phyloP scores from a whole-genome alignment of 1,284 basidiomycete species.

The Moniliophthora roreri region DNA sequence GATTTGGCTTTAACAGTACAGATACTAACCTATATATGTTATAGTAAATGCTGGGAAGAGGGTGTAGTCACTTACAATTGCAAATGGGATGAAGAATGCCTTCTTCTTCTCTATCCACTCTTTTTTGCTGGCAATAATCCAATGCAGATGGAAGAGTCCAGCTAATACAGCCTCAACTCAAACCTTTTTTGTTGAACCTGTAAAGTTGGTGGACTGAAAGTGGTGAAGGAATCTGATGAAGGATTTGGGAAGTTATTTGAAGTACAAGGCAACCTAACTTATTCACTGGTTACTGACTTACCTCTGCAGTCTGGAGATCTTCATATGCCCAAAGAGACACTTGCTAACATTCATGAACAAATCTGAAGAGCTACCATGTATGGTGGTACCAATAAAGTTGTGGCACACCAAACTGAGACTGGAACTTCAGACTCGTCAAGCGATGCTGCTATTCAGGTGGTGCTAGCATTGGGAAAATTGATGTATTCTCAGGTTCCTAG shows the following conservation, averaged over 20 bases:
- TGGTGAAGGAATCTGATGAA: slow-evolving; percentile 20
- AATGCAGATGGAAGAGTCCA: slow-evolving; percentile 23
- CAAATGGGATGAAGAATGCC: neutral
- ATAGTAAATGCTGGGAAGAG: neutral
- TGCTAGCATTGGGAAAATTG: too few species aligned
- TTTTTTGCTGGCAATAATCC: slow-evolving; percentile 30
- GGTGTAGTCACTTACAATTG: neutral
- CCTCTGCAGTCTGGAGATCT: slow-evolving; percentile 19
- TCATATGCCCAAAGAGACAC: too few species aligned
- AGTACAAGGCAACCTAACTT: neutral
- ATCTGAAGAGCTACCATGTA: too few species aligned
- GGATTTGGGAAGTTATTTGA: slow-evolving; percentile 13
- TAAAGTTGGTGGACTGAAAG: slow-evolving; percentile 20
- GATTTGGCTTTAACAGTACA: too few species aligned
- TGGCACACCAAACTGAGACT: too few species aligned
- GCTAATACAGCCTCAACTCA: slow-evolving; percentile 22
- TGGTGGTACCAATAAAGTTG: too few species aligned
- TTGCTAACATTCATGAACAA: too few species aligned
- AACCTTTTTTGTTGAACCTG: slow-evolving; percentile 25
- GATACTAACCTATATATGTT: neutral
- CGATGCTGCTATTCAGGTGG: too few species aligned
- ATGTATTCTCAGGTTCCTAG: too few species aligned
- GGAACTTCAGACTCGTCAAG: too few species aligned
- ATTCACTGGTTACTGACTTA: neutral
- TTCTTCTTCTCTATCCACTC: slow-evolving; percentile 9